Percentiles rank a stretch among this genome's conserved stretches.
Conservation (phyloP, 208 protist species). For the Phytomonas sp. region DNA sequence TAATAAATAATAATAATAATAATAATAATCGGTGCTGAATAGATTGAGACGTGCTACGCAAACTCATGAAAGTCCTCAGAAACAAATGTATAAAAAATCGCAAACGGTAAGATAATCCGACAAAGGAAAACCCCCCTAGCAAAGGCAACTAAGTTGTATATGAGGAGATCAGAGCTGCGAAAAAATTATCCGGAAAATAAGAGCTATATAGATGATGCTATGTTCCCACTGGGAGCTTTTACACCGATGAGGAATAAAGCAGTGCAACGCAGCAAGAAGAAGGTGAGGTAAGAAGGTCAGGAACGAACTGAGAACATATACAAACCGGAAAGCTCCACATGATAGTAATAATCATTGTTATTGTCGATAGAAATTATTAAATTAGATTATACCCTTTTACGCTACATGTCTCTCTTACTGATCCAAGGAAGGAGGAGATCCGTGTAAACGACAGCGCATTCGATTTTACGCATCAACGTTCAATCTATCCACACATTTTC, state of each 20-base stretch:
- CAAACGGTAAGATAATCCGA: too few relatives aligned
- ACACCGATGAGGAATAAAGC: too few relatives aligned
- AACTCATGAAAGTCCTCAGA: background rate
- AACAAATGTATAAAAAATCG: too few relatives aligned
- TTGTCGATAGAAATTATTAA: background rate
- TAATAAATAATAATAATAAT: background rate
- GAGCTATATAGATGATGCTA: too few relatives aligned
- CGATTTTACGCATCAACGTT: background rate
- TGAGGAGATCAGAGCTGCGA: background rate
- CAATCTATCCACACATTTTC: conserved; percentile 50
- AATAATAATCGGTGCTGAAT: background rate
- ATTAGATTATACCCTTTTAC: background rate
- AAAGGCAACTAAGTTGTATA: too few relatives aligned
- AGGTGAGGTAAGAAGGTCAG: background rate
- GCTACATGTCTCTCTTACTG: background rate
- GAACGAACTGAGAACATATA: background rate
- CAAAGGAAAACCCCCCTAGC: too few relatives aligned
- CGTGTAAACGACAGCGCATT: background rate
- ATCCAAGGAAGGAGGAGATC: background rate
- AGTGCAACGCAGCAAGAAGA: background rate
- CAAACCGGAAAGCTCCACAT: background rate
- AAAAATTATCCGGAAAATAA: too few relatives aligned
- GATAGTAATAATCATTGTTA: background rate
- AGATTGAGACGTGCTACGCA: background rate
- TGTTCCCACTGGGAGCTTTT: too few relatives aligned